phyloP scores from a whole-genome alignment of 2,329 filamentous ascomycete genomes.

The Macrophomina pseudophaseolina region DNA sequence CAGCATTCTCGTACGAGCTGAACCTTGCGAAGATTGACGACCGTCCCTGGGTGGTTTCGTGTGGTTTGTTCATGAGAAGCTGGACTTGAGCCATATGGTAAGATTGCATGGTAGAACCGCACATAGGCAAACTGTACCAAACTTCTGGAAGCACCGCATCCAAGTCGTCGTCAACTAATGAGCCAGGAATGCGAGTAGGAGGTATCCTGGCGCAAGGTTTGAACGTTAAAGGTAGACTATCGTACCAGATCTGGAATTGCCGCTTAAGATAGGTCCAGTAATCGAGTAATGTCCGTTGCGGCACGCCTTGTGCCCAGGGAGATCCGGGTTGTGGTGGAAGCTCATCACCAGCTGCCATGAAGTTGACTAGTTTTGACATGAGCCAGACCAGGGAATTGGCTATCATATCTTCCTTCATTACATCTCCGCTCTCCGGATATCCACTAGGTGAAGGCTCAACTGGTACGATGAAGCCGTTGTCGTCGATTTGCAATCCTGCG shows the following conservation, averaged over 20 bases:
- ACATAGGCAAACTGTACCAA: constrained; percentile 69
- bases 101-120: constrained; percentile 68
- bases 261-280: constrained; percentile 61
- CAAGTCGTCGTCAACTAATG: constrained; percentile 35
- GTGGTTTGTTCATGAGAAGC: constrained; percentile 64
- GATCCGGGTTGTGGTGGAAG: constrained; percentile 46
- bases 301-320: constrained; percentile 50
- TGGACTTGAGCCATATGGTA: constrained; percentile 70
- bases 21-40: constrained; percentile 61
- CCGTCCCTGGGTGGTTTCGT: constrained; percentile 58
- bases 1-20: constrained; percentile 61
- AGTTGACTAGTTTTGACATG: constrained; percentile 69
- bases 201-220: constrained; percentile 59
- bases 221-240: constrained; percentile 65
- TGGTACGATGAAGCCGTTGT: constrained; percentile 56
- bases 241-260: constrained; percentile 65
- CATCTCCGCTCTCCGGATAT: constrained; percentile 51
- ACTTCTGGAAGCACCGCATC: constrained; percentile 59
- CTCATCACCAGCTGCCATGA: constrained; percentile 63
- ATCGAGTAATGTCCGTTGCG: constrained; percentile 55
- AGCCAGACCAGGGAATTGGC: constrained; percentile 70
- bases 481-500: constrained; percentile 64
- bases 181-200: constrained; percentile 36
- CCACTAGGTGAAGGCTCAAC: constrained; percentile 48
- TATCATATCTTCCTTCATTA: constrained; percentile 67